phyloP scores from a whole-genome alignment of 2,329 filamentous ascomycete species.

The Mycosphaerella arachidis region DNA sequence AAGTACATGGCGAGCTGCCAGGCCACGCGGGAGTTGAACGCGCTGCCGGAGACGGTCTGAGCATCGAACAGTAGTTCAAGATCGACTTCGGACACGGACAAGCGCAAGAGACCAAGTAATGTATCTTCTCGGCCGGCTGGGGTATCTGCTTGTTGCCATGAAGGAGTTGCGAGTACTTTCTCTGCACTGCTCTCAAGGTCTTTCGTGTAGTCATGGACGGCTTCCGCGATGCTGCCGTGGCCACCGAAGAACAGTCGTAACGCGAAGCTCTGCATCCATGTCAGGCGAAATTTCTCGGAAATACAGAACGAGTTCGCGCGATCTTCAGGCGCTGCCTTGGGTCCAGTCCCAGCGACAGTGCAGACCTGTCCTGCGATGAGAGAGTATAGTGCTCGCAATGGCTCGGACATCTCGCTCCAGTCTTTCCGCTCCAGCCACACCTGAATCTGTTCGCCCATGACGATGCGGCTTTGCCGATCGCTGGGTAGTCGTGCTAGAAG shows the following conservation, averaged over 20 bases:
- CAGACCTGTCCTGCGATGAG: slow-evolving; percentile 84
- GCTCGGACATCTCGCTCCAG: slow-evolving; percentile 79
- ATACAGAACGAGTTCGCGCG: slow-evolving; percentile 75
- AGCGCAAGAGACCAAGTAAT: slow-evolving; percentile 79
- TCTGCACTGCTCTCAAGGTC: slow-evolving; percentile 71
- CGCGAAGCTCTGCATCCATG: slow-evolving; percentile 92
- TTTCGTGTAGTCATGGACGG: slow-evolving; percentile 67
- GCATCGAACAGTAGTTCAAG: slow-evolving; percentile 70
- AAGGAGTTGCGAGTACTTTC: slow-evolving; percentile 63
- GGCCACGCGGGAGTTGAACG: slow-evolving; percentile 68
- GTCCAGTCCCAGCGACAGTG: slow-evolving; percentile 65
- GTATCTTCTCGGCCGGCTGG: slow-evolving; percentile 64
- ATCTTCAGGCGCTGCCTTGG: slow-evolving; percentile 70
- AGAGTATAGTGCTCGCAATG: slow-evolving; percentile 83
- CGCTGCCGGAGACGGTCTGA: slow-evolving; percentile 69
- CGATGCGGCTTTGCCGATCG: slow-evolving; percentile 62
- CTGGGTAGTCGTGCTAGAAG: slow-evolving; percentile 77
- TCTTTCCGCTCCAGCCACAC: slow-evolving; percentile 81
- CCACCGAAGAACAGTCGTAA: slow-evolving; percentile 86
- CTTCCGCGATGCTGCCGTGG: slow-evolving; percentile 61
- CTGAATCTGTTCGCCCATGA: slow-evolving; percentile 74
- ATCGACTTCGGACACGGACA: slow-evolving; percentile 41
- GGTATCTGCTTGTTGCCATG: slow-evolving; percentile 41
- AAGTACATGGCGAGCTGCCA: slow-evolving; percentile 75
- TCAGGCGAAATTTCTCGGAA: slow-evolving; percentile 74